These are phyloP conservation scores for Rhodofomes roseus DNA, from an alignment of 1,284 basidiomycete genomes.

Conservation along the genomic window DNA sequence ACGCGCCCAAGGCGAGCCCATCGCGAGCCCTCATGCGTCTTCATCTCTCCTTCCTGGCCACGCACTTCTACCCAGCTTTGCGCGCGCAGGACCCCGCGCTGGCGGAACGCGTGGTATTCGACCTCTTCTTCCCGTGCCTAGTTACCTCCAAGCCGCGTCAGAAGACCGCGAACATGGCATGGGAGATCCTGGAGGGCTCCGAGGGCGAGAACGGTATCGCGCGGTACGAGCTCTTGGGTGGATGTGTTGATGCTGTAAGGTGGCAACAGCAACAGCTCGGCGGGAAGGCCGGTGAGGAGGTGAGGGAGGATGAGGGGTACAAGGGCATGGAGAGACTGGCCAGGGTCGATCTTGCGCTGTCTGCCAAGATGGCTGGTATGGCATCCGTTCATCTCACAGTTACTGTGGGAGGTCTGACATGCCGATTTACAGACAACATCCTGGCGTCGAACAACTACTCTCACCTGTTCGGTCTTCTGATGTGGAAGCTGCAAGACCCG, in stretches of 20 bases:
- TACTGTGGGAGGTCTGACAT: too few species aligned
- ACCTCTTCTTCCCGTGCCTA: constrained; percentile 69
- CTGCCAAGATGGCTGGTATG: constrained; percentile 63
- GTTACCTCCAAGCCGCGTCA: constrained; percentile 69
- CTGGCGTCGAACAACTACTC: constrained; percentile 42
- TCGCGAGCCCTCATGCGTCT: constrained; percentile 48
- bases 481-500: constrained; percentile 44
- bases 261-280: constrained; percentile 25
- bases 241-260: constrained; percentile 42
- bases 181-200: constrained; percentile 52
- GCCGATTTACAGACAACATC: constrained; percentile 50
- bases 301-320: constrained; percentile 32
- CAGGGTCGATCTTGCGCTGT: constrained; percentile 47
- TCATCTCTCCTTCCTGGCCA: constrained; percentile 63
- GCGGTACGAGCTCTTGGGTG: constrained; percentile 42
- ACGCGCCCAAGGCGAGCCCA: constrained; percentile 37
- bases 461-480: constrained; percentile 38
- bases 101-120: constrained; percentile 48
- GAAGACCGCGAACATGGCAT: constrained; percentile 57
- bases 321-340: constrained; percentile 43
- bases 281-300: constrained; percentile 24
- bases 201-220: constrained; percentile 24
- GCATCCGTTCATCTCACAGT: too few species aligned
- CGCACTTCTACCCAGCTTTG: constrained; percentile 37
- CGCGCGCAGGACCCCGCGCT: constrained; percentile 27